Conservation (phyloP, 2,329 filamentous ascomycete species). For the Acrocalymma vagum region DNA sequence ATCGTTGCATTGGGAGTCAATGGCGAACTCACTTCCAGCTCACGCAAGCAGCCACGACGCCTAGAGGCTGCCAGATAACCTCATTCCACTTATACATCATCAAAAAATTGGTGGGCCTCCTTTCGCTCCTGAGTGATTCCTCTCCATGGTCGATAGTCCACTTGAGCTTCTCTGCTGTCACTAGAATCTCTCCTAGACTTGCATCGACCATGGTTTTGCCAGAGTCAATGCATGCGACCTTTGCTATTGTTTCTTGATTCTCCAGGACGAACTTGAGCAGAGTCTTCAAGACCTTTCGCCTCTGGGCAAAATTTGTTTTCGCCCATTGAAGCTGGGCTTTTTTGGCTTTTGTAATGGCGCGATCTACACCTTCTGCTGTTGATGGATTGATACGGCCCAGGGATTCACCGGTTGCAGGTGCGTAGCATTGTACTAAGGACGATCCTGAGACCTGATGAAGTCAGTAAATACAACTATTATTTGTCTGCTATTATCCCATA, state of each 20-base stretch:
- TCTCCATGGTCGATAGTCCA: conserved; percentile 96
- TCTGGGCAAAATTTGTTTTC: conserved; percentile 77
- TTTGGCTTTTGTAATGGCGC: conserved; percentile 75
- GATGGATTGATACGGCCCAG: conserved; percentile 82
- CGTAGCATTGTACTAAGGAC: conserved; percentile 81
- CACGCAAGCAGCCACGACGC: conserved; percentile 90
- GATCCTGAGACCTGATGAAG: conserved; percentile 63
- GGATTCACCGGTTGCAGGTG: conserved; percentile 85
- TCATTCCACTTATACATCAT: conserved; percentile 96
- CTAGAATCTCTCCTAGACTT: conserved; percentile 90
- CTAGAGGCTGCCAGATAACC: conserved; percentile 89
- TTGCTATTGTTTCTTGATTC: conserved; percentile 87
- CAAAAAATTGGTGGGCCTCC: conserved; percentile 85
- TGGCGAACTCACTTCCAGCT: conserved; percentile 83
- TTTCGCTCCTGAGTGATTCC: conserved; percentile 74
- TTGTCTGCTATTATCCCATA: conserved; percentile 25
- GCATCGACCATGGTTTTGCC: conserved; percentile 98
- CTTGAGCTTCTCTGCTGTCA: conserved; percentile 90
- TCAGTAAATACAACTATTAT: conserved; percentile 9
- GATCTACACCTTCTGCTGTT: conserved; percentile 79
- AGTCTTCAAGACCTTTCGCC: conserved; percentile 80
- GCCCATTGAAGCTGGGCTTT: conserved; percentile 81
- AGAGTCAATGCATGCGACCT: conserved; percentile 86
- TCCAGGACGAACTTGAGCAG: conserved; percentile 85
- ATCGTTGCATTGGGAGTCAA: too few species aligned